A percentile compares a stretch with the other conserved stretches of the same genome.
These are phyloP conservation scores for Cladosporium austrohemisphaericum DNA, from an alignment of 2,329 filamentous ascomycete genomes.

Conservation along the genomic window DNA sequence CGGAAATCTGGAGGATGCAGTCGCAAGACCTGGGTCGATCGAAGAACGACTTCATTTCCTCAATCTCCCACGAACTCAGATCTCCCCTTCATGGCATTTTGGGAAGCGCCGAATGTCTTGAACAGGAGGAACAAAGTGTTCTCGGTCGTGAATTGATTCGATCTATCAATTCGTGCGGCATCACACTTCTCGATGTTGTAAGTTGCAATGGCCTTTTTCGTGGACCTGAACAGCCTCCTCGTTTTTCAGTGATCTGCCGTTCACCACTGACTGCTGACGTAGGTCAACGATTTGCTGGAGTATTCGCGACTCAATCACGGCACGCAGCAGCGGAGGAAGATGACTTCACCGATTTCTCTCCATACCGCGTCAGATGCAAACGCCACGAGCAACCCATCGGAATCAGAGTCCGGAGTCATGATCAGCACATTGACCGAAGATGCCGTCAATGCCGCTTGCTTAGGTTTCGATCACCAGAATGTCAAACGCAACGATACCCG, in stretches of 20 bases:
- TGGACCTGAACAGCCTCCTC: not conserved
- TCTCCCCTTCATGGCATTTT: slow-evolving; percentile 47
- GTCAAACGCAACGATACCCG: slow-evolving; percentile 34
- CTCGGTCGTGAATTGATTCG: slow-evolving; percentile 43
- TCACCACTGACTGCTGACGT: not conserved
- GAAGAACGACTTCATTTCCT: slow-evolving; percentile 52
- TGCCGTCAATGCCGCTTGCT: slow-evolving; percentile 51
- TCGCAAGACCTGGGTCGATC: slow-evolving; percentile 42
- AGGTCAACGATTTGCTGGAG: slow-evolving; percentile 41
- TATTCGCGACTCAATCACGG: slow-evolving; percentile 44
- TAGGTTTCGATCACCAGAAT: slow-evolving; percentile 22
- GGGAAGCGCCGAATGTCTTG: slow-evolving; percentile 42
- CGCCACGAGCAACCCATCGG: slow-evolving; percentile 21
- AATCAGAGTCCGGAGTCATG: slow-evolving; percentile 32
- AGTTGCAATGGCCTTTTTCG: not conserved
- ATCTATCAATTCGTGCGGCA: slow-evolving; percentile 49
- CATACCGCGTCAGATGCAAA: slow-evolving; percentile 19
- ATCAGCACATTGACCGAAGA: slow-evolving; percentile 50
- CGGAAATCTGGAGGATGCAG: slow-evolving; percentile 39
- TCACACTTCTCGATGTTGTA: slow-evolving; percentile 49
- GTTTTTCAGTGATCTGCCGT: too few relatives aligned
- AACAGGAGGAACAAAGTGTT: slow-evolving; percentile 40
- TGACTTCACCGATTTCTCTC: slow-evolving; percentile 15
- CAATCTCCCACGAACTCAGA: slow-evolving; percentile 51
- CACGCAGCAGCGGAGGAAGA: slow-evolving; percentile 14